Base-by-base conservation (phyloP, 2,329 filamentous ascomycete genomes). In the Penicillium occitanis region DNA sequence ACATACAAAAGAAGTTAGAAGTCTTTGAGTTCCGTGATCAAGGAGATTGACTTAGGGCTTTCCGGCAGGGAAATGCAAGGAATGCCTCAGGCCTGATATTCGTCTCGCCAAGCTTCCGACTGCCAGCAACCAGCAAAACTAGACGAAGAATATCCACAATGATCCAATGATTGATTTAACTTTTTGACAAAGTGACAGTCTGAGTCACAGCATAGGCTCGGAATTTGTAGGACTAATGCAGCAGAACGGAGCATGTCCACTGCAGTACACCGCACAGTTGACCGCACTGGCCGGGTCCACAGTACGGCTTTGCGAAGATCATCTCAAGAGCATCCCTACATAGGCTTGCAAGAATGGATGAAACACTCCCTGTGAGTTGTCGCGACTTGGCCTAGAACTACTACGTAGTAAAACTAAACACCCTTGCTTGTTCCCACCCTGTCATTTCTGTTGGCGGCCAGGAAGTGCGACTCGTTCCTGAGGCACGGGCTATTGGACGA, bases 371-470 rank as follows among this genome's bases (percentile, higher is more conserved):
- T 55, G 30, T 35, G 28, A 11, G 28, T 19, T 53, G 51, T 55
- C 30, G 30, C 19, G 44, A 48, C n/a, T 48, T 11, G 46, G 22
- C 46, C 14, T 2, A 42, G 6, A 42, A 48, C 44, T 22, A 19
- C 19, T 19, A 19, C 19, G 19, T 19, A 19, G 19, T 19, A 10
- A 22, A 10, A 53, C 25, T 30, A n/a, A 30, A 14, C 25, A 46
- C 37, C 57, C 57, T 60, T 60, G 57, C 57, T 44, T 46, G 35
- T 60, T n/a, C 57, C 33, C 22, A 42, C 37, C 57, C 57, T 60
- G 35, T 33, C 53, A 40, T 57, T 57, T 55, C 51, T 57, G 53
- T 11, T 5, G 28, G 51, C 50, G 50, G 50, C 50, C 50, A 35
- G 50, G 28, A 35, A 4, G 48, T 30, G 5, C 28, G 17, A 51